These are phyloP conservation scores for Alternaria consortialis DNA, from an alignment of 2,329 filamentous ascomycete species.

Conservation along the genomic window DNA sequence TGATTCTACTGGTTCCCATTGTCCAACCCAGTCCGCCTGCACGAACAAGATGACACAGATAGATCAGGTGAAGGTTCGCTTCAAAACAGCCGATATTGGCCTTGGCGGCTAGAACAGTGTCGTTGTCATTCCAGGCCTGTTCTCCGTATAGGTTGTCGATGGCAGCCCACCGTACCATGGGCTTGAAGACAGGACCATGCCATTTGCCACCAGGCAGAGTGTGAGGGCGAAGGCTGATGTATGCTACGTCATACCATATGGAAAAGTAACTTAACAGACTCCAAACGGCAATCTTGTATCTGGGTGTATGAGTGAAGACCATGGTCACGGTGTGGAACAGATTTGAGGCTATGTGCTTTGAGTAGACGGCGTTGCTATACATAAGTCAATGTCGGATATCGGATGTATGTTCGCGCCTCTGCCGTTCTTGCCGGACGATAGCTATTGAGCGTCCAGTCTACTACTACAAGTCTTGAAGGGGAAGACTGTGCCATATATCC, in stretches of 20 bases:
- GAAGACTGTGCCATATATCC: background rate
- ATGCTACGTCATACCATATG: background rate
- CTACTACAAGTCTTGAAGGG: background rate
- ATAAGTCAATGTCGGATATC: background rate
- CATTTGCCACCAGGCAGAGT: background rate
- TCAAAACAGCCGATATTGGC: background rate
- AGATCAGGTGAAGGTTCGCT: background rate
- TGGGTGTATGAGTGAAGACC: background rate
- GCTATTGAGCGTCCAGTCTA: background rate
- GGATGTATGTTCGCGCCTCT: background rate
- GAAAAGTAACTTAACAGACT: background rate
- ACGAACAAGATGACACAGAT: background rate
- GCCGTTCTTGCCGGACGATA: background rate
- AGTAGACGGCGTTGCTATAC: background rate
- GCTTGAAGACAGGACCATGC: background rate
- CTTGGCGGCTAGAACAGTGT: background rate
- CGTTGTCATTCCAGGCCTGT: background rate
- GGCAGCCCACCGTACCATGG: background rate
- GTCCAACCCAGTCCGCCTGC: background rate
- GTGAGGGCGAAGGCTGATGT: background rate
- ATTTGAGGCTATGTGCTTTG: too few relatives aligned
- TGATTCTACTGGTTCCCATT: background rate
- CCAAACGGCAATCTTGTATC: background rate
- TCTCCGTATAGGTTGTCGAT: background rate
- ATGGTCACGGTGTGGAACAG: background rate